Evolutionary conservation across 805 yeast genomes (phyloP).

Genomic region (Candida insectalens): DNA sequence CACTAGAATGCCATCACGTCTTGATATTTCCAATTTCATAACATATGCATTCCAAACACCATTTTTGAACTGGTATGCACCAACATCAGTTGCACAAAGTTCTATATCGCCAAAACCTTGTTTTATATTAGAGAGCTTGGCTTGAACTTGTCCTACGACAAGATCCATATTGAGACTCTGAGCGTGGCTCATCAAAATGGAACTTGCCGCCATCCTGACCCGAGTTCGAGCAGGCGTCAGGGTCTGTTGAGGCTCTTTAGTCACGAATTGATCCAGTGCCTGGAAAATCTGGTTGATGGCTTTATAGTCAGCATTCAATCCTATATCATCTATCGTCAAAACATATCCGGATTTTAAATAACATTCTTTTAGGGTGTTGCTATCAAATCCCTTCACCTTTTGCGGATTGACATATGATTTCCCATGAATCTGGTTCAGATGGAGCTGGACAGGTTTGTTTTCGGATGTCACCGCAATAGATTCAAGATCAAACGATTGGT

Average conservation of each 20-base stretch:
- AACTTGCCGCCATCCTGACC: slow-evolving; percentile 18
- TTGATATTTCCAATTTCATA: not conserved
- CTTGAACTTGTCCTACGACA: not conserved
- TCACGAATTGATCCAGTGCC: too few relatives aligned
- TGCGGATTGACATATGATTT: not conserved
- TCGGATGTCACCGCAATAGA: too few relatives aligned
- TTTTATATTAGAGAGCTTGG: slow-evolving; percentile 13
- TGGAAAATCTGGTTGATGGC: too few relatives aligned
- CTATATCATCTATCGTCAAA: too few relatives aligned
- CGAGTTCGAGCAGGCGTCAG: too few relatives aligned
- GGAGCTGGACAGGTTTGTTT: too few relatives aligned
- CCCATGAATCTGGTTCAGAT: too few relatives aligned
- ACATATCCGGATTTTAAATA: slow-evolving; percentile 3
- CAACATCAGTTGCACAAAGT: slow-evolving; percentile 2
- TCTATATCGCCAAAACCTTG: slow-evolving; percentile 25
- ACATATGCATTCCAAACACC: slow-evolving; percentile 1
- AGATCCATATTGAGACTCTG: slow-evolving; percentile 7
- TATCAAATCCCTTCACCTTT: slow-evolving; percentile 16
- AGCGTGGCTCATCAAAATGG: slow-evolving; percentile 11
- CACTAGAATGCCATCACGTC: not conserved
- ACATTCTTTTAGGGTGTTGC: slow-evolving; percentile 10
- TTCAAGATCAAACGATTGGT: too few relatives aligned
- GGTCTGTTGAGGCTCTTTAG: too few relatives aligned
- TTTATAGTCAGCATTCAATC: too few relatives aligned
- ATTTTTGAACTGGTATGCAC: not conserved